Evolutionary conservation across 2,329 filamentous ascomycete genomes (phyloP).

Genomic region (Claviceps sp.): DNA sequence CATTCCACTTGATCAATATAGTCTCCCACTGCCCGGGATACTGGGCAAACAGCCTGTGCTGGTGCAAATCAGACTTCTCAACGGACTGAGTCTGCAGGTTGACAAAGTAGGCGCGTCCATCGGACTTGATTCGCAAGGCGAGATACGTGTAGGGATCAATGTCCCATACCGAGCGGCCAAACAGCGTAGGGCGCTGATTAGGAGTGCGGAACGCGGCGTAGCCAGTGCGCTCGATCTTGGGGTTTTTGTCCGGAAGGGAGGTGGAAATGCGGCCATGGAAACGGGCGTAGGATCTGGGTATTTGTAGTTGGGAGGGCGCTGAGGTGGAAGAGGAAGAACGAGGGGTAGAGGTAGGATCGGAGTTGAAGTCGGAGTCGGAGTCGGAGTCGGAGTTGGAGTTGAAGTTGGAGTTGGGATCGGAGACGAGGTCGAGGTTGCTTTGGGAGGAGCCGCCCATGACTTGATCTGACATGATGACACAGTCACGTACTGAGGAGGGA

Average conservation of each 20-base stretch:
- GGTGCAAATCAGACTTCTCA: slow-evolving; percentile 88
- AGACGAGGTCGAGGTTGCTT: slow-evolving; percentile 53
- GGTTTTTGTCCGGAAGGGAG: slow-evolving; percentile 59
- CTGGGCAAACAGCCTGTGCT: slow-evolving; percentile 74
- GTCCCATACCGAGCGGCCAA: slow-evolving; percentile 77
- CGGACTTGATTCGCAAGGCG: slow-evolving; percentile 76
- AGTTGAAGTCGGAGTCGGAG: not conserved
- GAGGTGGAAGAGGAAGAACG: slow-evolving; percentile 12
- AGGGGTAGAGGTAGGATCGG: not conserved
- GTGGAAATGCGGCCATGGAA: slow-evolving; percentile 87
- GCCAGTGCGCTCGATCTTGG: slow-evolving; percentile 64
- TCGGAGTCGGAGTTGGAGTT: not conserved
- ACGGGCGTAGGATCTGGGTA: slow-evolving; percentile 43
- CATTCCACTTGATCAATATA: slow-evolving; percentile 75
- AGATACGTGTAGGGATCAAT: slow-evolving; percentile 82
- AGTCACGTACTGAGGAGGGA: slow-evolving; percentile 31
- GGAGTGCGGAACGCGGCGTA: slow-evolving; percentile 84
- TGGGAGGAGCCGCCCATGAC: slow-evolving; percentile 80
- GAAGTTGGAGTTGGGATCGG: not conserved
- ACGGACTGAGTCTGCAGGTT: slow-evolving; percentile 93
- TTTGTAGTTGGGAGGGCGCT: slow-evolving; percentile 4
- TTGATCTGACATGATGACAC: slow-evolving; percentile 73
- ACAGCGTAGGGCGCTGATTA: slow-evolving; percentile 64
- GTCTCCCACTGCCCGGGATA: slow-evolving; percentile 87
- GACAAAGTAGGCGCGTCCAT: slow-evolving; percentile 84